Base-by-base conservation (phyloP, 148 eudicot genomes). In the Amaranthus cruentus region DNA sequence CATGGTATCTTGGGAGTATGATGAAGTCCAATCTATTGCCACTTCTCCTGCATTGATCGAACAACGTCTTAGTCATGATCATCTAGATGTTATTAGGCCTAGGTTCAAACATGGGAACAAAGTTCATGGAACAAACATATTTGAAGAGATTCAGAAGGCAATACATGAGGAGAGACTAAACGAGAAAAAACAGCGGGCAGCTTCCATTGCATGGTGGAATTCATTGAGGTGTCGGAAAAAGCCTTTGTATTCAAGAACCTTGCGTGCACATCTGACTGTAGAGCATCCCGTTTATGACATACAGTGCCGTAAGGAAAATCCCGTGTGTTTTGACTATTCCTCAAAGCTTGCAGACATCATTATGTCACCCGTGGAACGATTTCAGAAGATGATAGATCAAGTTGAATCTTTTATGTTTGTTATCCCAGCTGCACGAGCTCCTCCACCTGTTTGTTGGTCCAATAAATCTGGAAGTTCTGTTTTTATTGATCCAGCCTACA, bases 391-490 rank as follows among this genome's bases (percentile, higher is more conserved):
- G 87, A 87, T 79, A 76, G 92, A 89, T 83, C 92, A 87, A 80
- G 90, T 96, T 64, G 99, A 90, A 77, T 88, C 91, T 77, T 96
- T 90, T 83, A 92, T 96, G 99, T 96, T 96, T 85, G 89, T 96
- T 69, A 96, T 96, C 82, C 99, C 99, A 28, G 97, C 99, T 64
- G 99, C 99, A 66, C 92, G 99, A 69, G 92, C 92, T 15, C 90
- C 97, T 5, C 79, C 88, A 2, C 96, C 96, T 75, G 73, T 82
- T 83, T 90, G 92, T 79, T 96, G 99, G 99, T 92, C 90, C 87
- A 92, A 91, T 71, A 92, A 82, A 81, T 78, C 81, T 14, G 82
- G 82, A 71, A 73, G 76, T 63, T 83, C 94, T 73, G 90, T 85
- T 54, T 88, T 96, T 77, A 21, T 89, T 44, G 79, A 76, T 14